Conservation (phyloP, 2,329 filamentous ascomycete species). For the Lachnellula subtilissima region DNA sequence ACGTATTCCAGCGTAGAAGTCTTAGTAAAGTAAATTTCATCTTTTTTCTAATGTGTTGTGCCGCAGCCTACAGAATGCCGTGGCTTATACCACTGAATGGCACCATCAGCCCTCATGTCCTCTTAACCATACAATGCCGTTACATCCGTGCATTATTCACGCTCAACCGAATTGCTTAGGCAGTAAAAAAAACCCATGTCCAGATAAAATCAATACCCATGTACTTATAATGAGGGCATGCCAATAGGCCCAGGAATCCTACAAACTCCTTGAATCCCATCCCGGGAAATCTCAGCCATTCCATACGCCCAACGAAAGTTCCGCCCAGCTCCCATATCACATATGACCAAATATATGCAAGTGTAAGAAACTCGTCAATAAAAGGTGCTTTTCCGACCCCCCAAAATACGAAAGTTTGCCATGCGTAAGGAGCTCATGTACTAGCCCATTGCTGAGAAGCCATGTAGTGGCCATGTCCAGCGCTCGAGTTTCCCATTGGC, state of each 20-base stretch:
- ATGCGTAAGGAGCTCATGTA: conserved; percentile 19
- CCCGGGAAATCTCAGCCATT: background rate
- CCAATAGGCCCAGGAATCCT: background rate
- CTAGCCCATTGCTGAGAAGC: conserved; percentile 27
- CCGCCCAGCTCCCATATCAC: background rate
- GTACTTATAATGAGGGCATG: background rate
- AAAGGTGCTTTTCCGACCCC: background rate
- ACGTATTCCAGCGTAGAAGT: background rate
- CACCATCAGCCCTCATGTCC: background rate
- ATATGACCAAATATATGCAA: background rate
- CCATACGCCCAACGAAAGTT: background rate
- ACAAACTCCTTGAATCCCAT: background rate
- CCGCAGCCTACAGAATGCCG: too few species aligned
- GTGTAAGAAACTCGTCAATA: conserved; percentile 3
- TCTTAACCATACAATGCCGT: conserved; percentile 5
- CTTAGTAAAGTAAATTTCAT: background rate
- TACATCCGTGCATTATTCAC: background rate
- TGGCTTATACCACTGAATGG: background rate
- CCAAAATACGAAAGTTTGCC: background rate
- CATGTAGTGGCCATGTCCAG: conserved; percentile 29
- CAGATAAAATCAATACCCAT: background rate
- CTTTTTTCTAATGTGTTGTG: background rate
- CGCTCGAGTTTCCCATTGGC: conserved; percentile 25
- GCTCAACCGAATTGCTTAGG: background rate
- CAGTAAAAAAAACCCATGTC: background rate